A percentile compares a stretch with the other conserved stretches of the same genome.
Evolutionary conservation across 2,329 filamentous ascomycete genomes (phyloP).

Genomic region (Sporothrix dimorphospora): DNA sequence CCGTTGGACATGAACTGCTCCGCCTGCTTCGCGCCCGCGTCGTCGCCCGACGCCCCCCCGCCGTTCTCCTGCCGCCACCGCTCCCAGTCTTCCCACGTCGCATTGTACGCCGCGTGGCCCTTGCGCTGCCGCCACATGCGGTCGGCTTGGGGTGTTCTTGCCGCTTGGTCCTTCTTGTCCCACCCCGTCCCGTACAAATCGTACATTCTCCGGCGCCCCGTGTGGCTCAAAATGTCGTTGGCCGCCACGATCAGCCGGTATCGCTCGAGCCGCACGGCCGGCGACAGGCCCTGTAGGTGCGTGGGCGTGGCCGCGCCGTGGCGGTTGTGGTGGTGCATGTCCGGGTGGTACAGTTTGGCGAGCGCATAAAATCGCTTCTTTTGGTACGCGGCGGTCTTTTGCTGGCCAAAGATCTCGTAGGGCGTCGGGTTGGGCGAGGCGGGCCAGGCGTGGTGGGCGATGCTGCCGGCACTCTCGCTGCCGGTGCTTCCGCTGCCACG

Average conservation of each 20-base stretch:
- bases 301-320: constrained; percentile 36
- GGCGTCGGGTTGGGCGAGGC: constrained; percentile 65
- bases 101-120: constrained; percentile 66
- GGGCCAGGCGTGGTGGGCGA: constrained; percentile 11
- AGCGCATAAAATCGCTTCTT: constrained; percentile 87
- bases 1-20: constrained; percentile 75
- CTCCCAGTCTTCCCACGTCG: constrained; percentile 99
- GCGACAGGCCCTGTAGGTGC: constrained; percentile 53
- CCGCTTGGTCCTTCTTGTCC: constrained; percentile 51
- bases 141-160: constrained; percentile 45
- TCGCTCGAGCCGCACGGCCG: constrained; percentile 73
- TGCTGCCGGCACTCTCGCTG: neutral
- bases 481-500: neutral
- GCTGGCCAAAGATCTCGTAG: constrained; percentile 79
- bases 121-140: constrained; percentile 53
- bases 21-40: constrained; percentile 47
- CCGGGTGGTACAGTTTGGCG: constrained; percentile 95
- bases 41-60: constrained; percentile 42
- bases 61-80: constrained; percentile 66
- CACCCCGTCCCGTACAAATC: constrained; percentile 83
- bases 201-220: constrained; percentile 76
- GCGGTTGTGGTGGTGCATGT: constrained; percentile 63
- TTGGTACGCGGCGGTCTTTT: constrained; percentile 67
- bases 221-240: constrained; percentile 84
- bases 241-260: constrained; percentile 88